Base-by-base conservation (phyloP, 208 protist species). In the Trypanosomatidae sp. region DNA sequence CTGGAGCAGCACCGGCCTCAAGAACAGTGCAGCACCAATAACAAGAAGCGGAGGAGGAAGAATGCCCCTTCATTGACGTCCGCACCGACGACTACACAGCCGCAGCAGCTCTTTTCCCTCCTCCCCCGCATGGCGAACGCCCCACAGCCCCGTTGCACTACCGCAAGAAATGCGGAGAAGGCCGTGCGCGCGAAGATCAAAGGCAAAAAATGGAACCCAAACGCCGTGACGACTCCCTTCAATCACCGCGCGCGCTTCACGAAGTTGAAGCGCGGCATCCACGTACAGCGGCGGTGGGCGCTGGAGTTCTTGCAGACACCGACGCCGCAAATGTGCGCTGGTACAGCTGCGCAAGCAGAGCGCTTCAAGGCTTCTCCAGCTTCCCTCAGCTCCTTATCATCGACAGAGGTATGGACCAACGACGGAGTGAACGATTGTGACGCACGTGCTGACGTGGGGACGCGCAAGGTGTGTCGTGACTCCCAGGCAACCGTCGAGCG, bases 211-310 rank as follows among this genome's bases (percentile, higher is more conserved):
- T n/a, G 53, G 1, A 73, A 89, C 67, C 82, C 85, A 1, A 69
- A 85, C 28, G 25, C 69, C 3, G 19, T 3, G 19, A 55, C 62
- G 19, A 55, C 62, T 5, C 70, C 77, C 12, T 83, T 82, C 39
- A 90, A 90, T 66, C 76, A 87, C 60, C 72, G 82, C n/a, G 66
- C 72, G 3, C 79, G 52, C 17, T 77, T 81, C 44, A 85, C 85
- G 10, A 77, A 68, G 22, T 65, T 90, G 5, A 87, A 87, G 62
- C 85, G 80, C 53, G 53, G 66, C 50, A 83, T 90, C 39, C 46
- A 80, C 41, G 74, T 53, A 15, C 62, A 81, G 66, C 71, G 85
- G 25, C 68, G 74, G 46, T 58, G 59, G 36, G 72, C 68, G 6
- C 66, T 86, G n/a, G 56, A 78, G 10, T n/a, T 4, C 13, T 47